Evolutionary conservation across 495 filamentous ascomycete species (phyloP), one percentile per base, ranked within the genome.

Genomic region (Paragyromitra xinjiangensis): DNA sequence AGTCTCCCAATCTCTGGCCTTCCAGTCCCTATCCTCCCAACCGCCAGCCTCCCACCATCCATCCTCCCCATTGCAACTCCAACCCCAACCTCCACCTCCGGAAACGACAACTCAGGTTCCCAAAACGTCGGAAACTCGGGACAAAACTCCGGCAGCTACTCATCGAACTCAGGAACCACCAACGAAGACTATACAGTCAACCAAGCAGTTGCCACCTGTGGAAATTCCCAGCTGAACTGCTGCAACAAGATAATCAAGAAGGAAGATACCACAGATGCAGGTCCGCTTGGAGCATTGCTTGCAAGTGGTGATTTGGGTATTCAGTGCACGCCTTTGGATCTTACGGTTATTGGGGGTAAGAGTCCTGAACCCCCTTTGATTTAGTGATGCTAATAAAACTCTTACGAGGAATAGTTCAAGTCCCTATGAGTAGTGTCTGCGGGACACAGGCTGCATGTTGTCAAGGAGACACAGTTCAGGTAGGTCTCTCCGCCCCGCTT

Each of bases 211-310:
- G 7, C 0, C 0, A 56, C 56, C 11, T 77, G 74, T 16, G 69
- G 69, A 2, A 50, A 59, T 6, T n/a, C 48, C 2, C 74, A 77
- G 22, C 24, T 75, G 39, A 75, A 63, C 26, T 75, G 72, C 45
- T 75, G 72, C 34, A 75, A 75, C 34, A 55, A 63, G 19, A 5
- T 45, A 0, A 8, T 2, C 65, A 42, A 55, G 22, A 62, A 63
- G 34, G 72, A 56, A 0, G 65, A 34, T 22, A 77, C 72, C 6
- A 63, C 51, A 0, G 50, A 45, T 59, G 37, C 55, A 2, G 72
- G 72, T 5, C 4, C 70, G 5, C 26, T 75, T 2, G 72, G 64
- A 1, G n/a, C 42, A 1, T 5, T 75, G 12, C 55, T 70, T 24
- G 66, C 65, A 4, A 70, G 56, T 12, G 65, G 66, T 1, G 65